phyloP scores from a whole-genome alignment of 2,329 filamentous ascomycete species.

The Cladosporium phlei region DNA sequence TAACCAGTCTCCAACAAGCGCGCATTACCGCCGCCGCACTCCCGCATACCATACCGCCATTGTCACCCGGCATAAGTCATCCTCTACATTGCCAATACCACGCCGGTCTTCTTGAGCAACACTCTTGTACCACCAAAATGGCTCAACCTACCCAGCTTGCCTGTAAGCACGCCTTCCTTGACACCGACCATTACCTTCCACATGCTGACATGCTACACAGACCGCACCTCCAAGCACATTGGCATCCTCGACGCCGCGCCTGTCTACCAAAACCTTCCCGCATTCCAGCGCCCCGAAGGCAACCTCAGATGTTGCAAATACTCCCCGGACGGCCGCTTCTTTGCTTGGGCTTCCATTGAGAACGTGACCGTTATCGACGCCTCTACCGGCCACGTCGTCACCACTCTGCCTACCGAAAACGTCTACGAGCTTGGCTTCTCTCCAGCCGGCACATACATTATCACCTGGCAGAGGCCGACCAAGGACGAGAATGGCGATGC shows the following conservation, averaged over 20 bases:
- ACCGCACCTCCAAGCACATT: conserved; percentile 94
- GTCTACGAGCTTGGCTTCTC: conserved; percentile 96
- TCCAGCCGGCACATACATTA: conserved; percentile 83
- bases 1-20: conserved; percentile 8
- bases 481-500: conserved; percentile 94
- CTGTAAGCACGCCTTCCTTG: conserved; percentile 48
- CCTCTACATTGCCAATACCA: neutral
- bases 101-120: neutral
- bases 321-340: conserved; percentile 92
- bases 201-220: conserved; percentile 34
- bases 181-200: conserved; percentile 4
- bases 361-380: conserved; percentile 82
- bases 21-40: neutral
- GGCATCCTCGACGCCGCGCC: conserved; percentile 89
- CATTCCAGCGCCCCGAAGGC: conserved; percentile 79
- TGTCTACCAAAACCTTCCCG: conserved; percentile 76
- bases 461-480: conserved; percentile 89
- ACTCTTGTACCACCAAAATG: conserved; percentile 48
- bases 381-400: conserved; percentile 67
- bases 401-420: conserved; percentile 71
- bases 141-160: conserved; percentile 89
- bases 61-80: neutral
- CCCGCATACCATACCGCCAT: neutral
- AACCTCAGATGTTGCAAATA: conserved; percentile 93
- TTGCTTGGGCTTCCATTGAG: conserved; percentile 88